Evolutionary conservation across 768 basidiomycete species (phyloP), one percentile per base, ranked within the genome.

Genomic region (Postia placenta): DNA sequence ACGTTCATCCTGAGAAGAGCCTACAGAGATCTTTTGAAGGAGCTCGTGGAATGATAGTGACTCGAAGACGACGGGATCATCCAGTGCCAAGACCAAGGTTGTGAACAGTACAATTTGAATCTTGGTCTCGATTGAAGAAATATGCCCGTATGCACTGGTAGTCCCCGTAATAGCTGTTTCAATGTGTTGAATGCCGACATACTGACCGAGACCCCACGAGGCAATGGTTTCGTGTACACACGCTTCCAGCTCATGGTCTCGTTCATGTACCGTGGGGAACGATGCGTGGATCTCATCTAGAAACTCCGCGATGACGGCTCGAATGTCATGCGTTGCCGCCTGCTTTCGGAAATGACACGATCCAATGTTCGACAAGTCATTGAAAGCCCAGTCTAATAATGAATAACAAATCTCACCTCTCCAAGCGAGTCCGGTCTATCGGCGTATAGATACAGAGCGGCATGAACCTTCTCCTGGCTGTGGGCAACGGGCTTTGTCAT

Each of bases 31-130:
- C 17, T 35, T 28, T 12, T 26, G 19, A 30, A 42, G 48, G 48
- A 49, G 43, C 12, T 49, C 48, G 40, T n/a, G 23, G 22, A 35
- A 41, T 5, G 42, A 15, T 5, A 49, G 27, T 15, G 39, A 17
- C 12, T 43, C 48, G 14, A 49, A 20, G 12, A 51, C 49, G 3
- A 55, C 48, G 12, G 64, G 54, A 49, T 76, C 73, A 53, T 76
- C 74, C 20, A 68, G 48, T 35, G 57, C 67, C 45, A 66, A 63
- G 17, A 61, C 50, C 38, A 64, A 67, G 0, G 69, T 64, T 0
- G 72, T 74, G 53, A 64, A 74, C 17, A 75, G 60, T 4, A 69
- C 64, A 24, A 75, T 68, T 55, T 63, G 64, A 6, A 68, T 59
- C 37, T 60, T 59, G 0, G 59, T 63, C 25, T 65, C 49, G 46